These are phyloP conservation scores for Mycena chlorophos DNA, from an alignment of 768 basidiomycete genomes.

Conservation along the genomic window DNA sequence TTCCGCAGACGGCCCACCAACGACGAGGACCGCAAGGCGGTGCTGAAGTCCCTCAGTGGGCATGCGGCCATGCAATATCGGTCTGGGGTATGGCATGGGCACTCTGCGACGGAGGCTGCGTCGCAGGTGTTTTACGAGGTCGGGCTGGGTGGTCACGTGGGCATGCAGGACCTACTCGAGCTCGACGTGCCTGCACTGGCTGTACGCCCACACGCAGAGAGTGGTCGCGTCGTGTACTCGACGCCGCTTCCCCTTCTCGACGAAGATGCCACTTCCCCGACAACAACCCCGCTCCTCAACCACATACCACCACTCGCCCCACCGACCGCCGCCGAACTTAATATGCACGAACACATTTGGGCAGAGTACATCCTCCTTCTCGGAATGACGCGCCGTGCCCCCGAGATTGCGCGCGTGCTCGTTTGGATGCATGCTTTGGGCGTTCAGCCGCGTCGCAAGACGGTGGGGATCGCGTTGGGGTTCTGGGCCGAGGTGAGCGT, in stretches of 20 bases:
- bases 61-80: constrained; percentile 16
- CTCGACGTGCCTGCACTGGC: constrained; percentile 40
- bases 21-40: constrained; percentile 23
- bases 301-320: constrained; percentile 16
- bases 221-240: constrained; percentile 6
- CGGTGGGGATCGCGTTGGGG: constrained; percentile 61
- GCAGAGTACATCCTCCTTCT: constrained; percentile 62
- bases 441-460: constrained; percentile 52
- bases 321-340: constrained; percentile 19
- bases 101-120: constrained; percentile 21
- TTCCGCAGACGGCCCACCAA: constrained; percentile 26
- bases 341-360: constrained; percentile 53
- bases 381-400: constrained; percentile 46
- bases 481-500: constrained; percentile 73
- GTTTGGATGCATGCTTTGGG: constrained; percentile 72
- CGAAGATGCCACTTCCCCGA: not conserved
- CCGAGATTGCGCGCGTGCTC: constrained; percentile 65
- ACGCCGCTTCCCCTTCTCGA: constrained; percentile 10
- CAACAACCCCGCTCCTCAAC: constrained; percentile 20
- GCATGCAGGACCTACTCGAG: constrained; percentile 25
- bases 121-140: constrained; percentile 12
- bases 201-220: constrained; percentile 29
- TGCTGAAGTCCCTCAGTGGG: constrained; percentile 29
- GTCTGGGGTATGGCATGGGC: constrained; percentile 24
- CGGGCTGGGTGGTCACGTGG: constrained; percentile 8